A percentile compares a stretch with the other conserved stretches of the same genome.
phyloP scores from a whole-genome alignment of 2,329 filamentous ascomycete species.

The Stenocarpella maydis region DNA sequence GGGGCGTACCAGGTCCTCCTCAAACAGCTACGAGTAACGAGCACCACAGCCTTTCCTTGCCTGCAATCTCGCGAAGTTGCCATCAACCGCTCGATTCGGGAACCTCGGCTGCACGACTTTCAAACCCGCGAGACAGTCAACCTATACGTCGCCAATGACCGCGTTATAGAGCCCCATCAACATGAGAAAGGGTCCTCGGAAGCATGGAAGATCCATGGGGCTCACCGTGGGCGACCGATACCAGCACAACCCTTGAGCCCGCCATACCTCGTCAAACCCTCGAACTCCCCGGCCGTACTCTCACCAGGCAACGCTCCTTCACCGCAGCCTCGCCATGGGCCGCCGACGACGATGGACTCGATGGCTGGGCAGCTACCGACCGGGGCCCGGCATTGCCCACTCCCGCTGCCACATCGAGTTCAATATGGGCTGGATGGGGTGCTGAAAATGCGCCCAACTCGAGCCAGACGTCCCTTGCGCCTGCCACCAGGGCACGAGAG shows the following conservation, averaged over 20 bases:
- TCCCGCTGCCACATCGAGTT: constrained; percentile 34
- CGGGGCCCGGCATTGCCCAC: constrained; percentile 39
- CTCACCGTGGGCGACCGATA: constrained; percentile 62
- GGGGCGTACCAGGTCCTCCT: background rate
- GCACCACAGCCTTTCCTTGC: background rate
- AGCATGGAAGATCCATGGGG: constrained; percentile 71
- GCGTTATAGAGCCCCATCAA: constrained; percentile 30
- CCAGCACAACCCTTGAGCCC: constrained; percentile 45
- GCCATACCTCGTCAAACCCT: constrained; percentile 50
- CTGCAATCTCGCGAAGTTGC: constrained; percentile 6
- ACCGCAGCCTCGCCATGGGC: constrained; percentile 51
- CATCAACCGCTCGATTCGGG: constrained; percentile 13
- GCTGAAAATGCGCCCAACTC: constrained; percentile 36
- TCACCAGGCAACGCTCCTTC: constrained; percentile 41
- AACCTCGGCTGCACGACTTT: constrained; percentile 7
- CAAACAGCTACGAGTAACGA: background rate
- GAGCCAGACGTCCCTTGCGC: constrained; percentile 41
- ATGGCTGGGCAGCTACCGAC: constrained; percentile 49
- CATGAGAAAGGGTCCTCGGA: constrained; percentile 41
- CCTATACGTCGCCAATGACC: constrained; percentile 31
- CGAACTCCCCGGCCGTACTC: constrained; percentile 45
- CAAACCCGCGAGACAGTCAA: constrained; percentile 29
- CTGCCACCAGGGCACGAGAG: constrained; percentile 42
- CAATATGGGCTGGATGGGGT: constrained; percentile 45
- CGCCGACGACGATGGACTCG: constrained; percentile 49